Evolutionary conservation across 192 early-diverging fungal genomes (phyloP), one percentile per base, ranked within the genome.

Genomic region (Linnemannia elongata): DNA sequence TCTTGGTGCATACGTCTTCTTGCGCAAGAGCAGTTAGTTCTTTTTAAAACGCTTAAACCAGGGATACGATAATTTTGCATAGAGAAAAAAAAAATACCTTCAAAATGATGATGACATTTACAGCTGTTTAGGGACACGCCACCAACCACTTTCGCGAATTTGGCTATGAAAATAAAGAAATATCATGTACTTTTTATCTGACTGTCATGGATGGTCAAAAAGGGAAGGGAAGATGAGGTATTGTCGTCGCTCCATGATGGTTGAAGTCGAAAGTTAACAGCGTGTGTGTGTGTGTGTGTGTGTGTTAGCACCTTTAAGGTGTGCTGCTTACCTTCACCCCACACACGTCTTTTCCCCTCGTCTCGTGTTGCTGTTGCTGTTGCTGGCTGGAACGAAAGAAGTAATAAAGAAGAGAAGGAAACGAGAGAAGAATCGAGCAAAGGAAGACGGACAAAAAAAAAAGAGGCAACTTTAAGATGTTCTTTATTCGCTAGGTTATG

Each of bases 1-100:
- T 7, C 45, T 81, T 47, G 79, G 85, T 6, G 85, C 76, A 27
- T 87, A 75, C 74, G 76, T 75, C 18, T 63, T 81, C 47, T 81
- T 76, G 85, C 73, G 74, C 75, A 81, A 75, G 42, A 66, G 66
- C 15, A 73, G 77, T 2, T 63, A 76, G 54, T 15, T n/a, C 30
- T 78, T n/a, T 15, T 45, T 13, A 45, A 45, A 44, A 7, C n/a
- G 12, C n/a, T 8, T 60, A 33, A 66, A 60, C 24, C 24, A n/a
- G 33, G 69, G 45, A 22, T 4, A 20, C 6, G 33, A 35, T 18
- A n/a, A 45, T 2, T 13, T 30, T 74, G 47, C 47, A 33, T 74
- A 18, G 36, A 18, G 36, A 44, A 41, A 38, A 42, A 38, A 42
- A 13, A 33, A n/a, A 44, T 49, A 20, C 18, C 47, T 12, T 42